phyloP scores from a whole-genome alignment of 192 early-diverging fungal species.

The Diversispora epigaea region DNA sequence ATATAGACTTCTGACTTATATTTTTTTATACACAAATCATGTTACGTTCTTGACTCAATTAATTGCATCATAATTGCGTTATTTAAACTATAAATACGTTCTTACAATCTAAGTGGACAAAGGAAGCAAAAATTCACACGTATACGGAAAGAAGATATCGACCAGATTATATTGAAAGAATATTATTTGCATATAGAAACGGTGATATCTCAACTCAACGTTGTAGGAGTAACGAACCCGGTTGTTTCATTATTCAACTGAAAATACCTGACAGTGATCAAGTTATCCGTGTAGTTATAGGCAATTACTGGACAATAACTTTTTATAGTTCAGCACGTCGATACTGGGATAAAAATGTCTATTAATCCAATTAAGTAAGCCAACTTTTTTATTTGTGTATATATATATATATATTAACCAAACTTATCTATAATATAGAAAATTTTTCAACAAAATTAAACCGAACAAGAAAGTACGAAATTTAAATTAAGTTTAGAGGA shows the following conservation, averaged over 20 bases:
- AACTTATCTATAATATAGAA: no score
- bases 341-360: constrained; percentile 4
- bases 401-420: no score
- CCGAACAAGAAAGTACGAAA: not conserved
- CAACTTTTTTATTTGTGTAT: no score
- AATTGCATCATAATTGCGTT: no score
- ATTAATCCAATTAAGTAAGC: not conserved
- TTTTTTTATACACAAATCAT: no score
- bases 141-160: not conserved
- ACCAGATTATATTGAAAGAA: not conserved
- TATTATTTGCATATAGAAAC: not conserved
- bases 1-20: no score
- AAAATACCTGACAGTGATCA: no score
- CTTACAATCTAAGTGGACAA: not conserved
- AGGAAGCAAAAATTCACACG: no score
- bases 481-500: not conserved
- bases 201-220: not conserved
- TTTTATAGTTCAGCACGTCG: not conserved
- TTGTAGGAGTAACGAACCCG: not conserved
- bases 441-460: not conserved
- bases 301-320: not conserved
- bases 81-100: no score
- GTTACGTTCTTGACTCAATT: no score
- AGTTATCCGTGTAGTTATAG: not conserved
- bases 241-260: not conserved